Evolutionary conservation across 1,139 yeast genomes (phyloP), one percentile per base, ranked within the genome.

Genomic region (Hyphopichia burtonii): DNA sequence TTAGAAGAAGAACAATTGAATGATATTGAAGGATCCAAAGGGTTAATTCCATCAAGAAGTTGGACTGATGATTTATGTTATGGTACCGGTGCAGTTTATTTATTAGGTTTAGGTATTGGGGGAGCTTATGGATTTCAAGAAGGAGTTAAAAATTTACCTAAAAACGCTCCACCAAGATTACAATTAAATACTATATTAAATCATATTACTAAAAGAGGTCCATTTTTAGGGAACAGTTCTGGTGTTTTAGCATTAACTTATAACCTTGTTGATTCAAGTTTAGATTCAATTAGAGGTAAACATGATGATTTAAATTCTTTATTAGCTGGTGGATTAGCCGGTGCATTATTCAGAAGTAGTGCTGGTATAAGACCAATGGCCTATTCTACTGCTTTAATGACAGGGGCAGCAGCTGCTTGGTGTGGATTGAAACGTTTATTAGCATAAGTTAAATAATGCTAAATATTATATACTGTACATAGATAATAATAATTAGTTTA

Each of bases 21-120:
- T 41, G 68, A 79, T 17, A 68, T 87, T 55, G 95, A 90, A 57
- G 96, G 96, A 34, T 81, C 96, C 1, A 88, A 87, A 60, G 96
- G 96, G 46, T 66, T 93, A 46, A 79, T 93, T 53, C 97, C 99
- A 31, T 86, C 95, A 31, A 85, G 97, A 69, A 96, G 94, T 56
- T 93, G 97, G 96, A 80, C 91, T 14, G 99, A 93, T 63, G 98
- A 93, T 66, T 76, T 93, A 51, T 90, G 97, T 77, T 93, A 94
- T 67, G 99, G 99, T 54, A 87, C 99, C 11, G 99, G 99, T 64
- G 83, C 96, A 11, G 91, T 90, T 39, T 93, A 93, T 63, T 75
- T 93, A 54, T 56, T 86, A 36, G 96, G 93, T 41, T 61, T 74
- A 46, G 91, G 93, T 36, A 49, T 79, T 41, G 99, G 99, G 65